Percentiles rank a stretch among this genome's conserved stretches.
phyloP scores from a whole-genome alignment of 208 protist genomes.

The Phytomonas francai region DNA sequence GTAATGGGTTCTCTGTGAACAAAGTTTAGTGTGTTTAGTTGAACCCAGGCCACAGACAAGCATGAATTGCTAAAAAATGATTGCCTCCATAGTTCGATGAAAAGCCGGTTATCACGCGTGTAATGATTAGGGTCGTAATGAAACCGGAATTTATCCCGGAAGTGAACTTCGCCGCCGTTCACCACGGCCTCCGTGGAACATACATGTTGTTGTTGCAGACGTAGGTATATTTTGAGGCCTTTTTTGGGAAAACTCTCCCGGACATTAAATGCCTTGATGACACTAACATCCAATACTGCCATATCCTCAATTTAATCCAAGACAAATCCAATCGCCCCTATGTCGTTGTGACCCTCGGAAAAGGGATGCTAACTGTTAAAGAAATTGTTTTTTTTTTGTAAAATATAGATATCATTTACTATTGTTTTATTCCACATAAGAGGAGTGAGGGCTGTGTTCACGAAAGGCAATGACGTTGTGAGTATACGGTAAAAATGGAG shows the following conservation, averaged over 20 bases:
- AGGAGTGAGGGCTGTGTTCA: background rate
- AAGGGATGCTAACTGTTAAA: background rate
- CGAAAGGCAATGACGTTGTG: background rate
- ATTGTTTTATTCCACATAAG: background rate
- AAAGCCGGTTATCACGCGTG: conserved; percentile 25
- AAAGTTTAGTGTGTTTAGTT: conserved; percentile 25
- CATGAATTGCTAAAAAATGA: conserved; percentile 36
- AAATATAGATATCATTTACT: background rate
- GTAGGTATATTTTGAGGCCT: conserved; percentile 35
- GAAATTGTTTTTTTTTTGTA: too few relatives aligned
- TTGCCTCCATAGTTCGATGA: conserved; percentile 51
- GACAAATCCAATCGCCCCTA: background rate
- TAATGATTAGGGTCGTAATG: conserved; percentile 22
- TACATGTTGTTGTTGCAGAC: conserved; percentile 44
- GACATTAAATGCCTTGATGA: conserved; percentile 26
- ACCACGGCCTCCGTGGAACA: conserved; percentile 22
- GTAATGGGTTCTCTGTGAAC: conserved; percentile 17
- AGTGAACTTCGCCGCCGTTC: conserved; percentile 4
- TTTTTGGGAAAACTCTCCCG: conserved; percentile 20
- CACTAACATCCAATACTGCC: conserved; percentile 32
- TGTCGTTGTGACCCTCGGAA: background rate
- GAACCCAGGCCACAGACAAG: conserved; percentile 36
- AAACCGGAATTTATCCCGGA: conserved; percentile 39
- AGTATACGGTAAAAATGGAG: background rate
- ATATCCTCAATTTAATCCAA: background rate